These are phyloP conservation scores for Clonostachys sp. DNA, from an alignment of 2,329 filamentous ascomycete genomes.

Conservation along the genomic window DNA sequence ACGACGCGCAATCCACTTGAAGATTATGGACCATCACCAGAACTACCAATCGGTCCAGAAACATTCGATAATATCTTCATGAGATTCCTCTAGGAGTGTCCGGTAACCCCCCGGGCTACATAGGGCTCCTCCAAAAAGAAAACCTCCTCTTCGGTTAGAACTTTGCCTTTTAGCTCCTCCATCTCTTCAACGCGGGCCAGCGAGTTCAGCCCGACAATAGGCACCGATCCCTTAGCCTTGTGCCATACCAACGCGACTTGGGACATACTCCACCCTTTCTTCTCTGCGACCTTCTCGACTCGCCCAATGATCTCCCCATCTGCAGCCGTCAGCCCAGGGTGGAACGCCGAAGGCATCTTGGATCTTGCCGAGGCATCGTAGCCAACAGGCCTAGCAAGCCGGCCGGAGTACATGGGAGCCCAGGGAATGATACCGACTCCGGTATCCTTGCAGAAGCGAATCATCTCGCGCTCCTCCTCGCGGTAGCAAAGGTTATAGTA, in stretches of 20 bases:
- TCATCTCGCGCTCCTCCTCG: slow-evolving; percentile 49
- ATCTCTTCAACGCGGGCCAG: too few species aligned
- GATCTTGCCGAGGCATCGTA: not conserved
- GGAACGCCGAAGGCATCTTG: not conserved
- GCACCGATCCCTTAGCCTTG: slow-evolving; percentile 12
- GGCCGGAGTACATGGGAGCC: slow-evolving; percentile 8
- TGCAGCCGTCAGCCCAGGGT: not conserved
- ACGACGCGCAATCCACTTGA: too few species aligned
- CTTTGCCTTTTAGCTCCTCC: too few species aligned
- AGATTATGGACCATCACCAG: too few species aligned
- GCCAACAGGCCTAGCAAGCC: slow-evolving; percentile 2
- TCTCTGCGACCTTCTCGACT: slow-evolving; percentile 48
- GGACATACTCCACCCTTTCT: slow-evolving; percentile 53
- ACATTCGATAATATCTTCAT: too few species aligned
- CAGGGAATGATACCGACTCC: slow-evolving; percentile 32
- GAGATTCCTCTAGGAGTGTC: too few species aligned
- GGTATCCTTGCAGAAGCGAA: slow-evolving; percentile 30
- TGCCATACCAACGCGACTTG: slow-evolving; percentile 63
- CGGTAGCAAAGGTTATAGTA: slow-evolving; percentile 49
- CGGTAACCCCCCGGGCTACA: too few species aligned
- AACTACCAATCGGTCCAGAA: too few species aligned
- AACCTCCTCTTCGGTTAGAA: too few species aligned
- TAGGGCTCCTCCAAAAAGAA: too few species aligned
- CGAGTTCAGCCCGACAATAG: too few species aligned
- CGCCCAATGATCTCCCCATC: slow-evolving; percentile 15